Evolutionary conservation across 805 yeast genomes (phyloP), one percentile per base, ranked within the genome.

Genomic region (Candida jianshihensis): DNA sequence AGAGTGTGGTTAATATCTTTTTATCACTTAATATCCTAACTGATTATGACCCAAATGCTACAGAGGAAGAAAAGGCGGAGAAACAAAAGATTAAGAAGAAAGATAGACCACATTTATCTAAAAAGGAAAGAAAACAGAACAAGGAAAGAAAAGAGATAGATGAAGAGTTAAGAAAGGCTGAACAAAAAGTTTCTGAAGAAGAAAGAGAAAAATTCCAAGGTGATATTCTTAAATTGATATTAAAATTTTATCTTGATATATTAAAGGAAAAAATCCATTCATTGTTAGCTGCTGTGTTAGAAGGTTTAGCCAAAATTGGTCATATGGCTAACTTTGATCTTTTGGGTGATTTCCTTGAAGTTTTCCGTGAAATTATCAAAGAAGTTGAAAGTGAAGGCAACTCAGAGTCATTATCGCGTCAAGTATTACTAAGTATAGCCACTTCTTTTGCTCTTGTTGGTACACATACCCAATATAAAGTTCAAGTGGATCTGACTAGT

Each of bases 301-400:
- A 92, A 62, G 97, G 97, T 4, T 63, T 92, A 38, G 84, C 97
- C 1, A 76, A 77, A 53, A 88, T 81, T 54, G 96, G 97, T 3
- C 92, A 82, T 51, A 79, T 89, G 78, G 88, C 94, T 18, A 92
- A 92, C 54, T 77, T 90, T 39, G 97, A 92, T 46, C 66, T 92
- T 31, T 71, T 92, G 47, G 97, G 97, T 19, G 98, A 92, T 56
- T 78, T 92, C 60, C 66, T 92, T 35, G 94, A 82, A 54, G 96
- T 89, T 7, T 69, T 92, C 57, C 71, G 89, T 47, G 97, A 92
- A 58, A 73, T 89, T 18, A 75, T 87, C 56, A 49, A 52, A 11
- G 84, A 73, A 38, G 61, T 61, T 44, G 60, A 64, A 28, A 68
- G 65, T 15, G 63, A 56, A 3, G 73, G 69, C 8, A 70, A 73